These are phyloP conservation scores for Saccharomyces pastorianus DNA, from an alignment of 1,139 yeast species.

Conservation along the genomic window DNA sequence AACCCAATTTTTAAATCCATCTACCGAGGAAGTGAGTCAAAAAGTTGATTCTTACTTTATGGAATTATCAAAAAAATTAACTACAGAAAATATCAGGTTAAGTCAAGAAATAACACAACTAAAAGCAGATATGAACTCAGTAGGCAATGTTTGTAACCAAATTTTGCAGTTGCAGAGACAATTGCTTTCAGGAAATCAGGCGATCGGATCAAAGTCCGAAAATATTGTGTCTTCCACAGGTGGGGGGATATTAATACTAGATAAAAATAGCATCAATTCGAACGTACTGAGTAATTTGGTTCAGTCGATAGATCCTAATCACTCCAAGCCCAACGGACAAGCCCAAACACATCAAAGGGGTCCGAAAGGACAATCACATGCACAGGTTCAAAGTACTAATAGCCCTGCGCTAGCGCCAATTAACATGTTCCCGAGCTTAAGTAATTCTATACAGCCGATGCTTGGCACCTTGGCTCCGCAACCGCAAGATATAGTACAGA, in stretches of 20 bases:
- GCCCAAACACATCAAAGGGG: background rate
- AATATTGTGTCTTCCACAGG: background rate
- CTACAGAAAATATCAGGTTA: conserved; percentile 27
- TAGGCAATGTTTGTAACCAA: conserved; percentile 24
- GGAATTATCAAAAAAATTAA: conserved; percentile 23
- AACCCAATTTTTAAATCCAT: background rate
- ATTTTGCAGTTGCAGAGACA: conserved; percentile 25
- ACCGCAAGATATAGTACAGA: conserved; percentile 8
- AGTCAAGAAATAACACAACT: conserved; percentile 26
- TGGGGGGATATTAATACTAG: conserved; percentile 14
- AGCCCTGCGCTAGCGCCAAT: conserved; percentile 7
- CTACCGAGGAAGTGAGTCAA: conserved; percentile 1
- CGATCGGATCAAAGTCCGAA: background rate
- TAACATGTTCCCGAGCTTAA: conserved; percentile 1
- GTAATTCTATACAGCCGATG: background rate
- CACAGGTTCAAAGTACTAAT: background rate
- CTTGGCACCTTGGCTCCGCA: conserved; percentile 1
- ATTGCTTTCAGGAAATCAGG: conserved; percentile 4
- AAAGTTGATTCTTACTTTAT: conserved; percentile 20
- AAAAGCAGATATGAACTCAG: conserved; percentile 22
- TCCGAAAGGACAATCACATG: background rate
- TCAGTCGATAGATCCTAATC: conserved; percentile 13
- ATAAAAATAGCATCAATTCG: conserved; percentile 18
- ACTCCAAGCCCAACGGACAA: conserved; percentile 4
- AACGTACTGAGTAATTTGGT: conserved; percentile 15